Evolutionary conservation across 768 basidiomycete genomes (phyloP).

Genomic region (Collybia sordida): DNA sequence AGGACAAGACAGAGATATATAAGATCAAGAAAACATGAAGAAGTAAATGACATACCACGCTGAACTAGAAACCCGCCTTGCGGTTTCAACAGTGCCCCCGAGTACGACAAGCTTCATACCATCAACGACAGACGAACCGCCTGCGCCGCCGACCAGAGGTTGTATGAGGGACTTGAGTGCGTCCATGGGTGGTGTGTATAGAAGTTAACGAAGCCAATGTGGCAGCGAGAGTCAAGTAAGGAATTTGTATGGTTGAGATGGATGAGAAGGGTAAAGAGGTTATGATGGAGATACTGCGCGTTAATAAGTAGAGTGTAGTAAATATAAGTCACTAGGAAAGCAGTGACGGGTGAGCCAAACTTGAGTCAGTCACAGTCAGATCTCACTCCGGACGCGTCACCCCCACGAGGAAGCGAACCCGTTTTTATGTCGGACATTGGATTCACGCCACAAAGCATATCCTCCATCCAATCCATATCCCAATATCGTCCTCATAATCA

Average conservation of each 20-base stretch:
- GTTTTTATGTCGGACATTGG: conserved; percentile 9
- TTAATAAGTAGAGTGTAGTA: conserved; percentile 9
- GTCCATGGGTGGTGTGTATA: conserved; percentile 51
- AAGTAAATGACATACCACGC: conserved; percentile 58
- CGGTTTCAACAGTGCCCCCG: conserved; percentile 86
- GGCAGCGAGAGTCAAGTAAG: conserved; percentile 8
- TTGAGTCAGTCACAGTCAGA: conserved; percentile 19
- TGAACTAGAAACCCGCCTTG: conserved; percentile 76
- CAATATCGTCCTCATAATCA: neutral
- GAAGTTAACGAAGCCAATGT: conserved; percentile 18
- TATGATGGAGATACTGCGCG: conserved; percentile 11
- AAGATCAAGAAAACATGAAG: conserved; percentile 2
- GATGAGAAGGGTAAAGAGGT: conserved; percentile 10
- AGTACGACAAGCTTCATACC: conserved; percentile 90
- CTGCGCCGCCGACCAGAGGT: conserved; percentile 74
- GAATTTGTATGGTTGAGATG: conserved; percentile 11
- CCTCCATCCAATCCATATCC: neutral
- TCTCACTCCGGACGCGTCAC: conserved; percentile 8
- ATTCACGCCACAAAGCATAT: conserved; percentile 8
- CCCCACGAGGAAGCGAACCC: conserved; percentile 6
- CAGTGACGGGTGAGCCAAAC: conserved; percentile 11
- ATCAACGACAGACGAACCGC: conserved; percentile 78
- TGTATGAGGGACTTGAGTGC: conserved; percentile 78
- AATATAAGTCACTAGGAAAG: conserved; percentile 9
- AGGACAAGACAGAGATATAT: conserved; percentile 4